Base-by-base conservation (phyloP, 2,329 filamentous ascomycete species). In the Metarhizium robertsii region DNA sequence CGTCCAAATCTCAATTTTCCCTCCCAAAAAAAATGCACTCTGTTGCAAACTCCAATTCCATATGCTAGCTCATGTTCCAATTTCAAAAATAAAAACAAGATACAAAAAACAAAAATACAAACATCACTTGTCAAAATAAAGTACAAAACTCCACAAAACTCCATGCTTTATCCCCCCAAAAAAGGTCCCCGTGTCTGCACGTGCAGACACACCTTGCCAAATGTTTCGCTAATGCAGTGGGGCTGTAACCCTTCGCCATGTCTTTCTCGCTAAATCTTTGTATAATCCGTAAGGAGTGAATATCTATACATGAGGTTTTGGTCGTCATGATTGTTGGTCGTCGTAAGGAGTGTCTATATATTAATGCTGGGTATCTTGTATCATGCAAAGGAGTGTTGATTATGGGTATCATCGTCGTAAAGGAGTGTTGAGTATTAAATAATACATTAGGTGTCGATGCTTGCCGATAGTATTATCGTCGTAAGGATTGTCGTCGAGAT, bases 311-410 rank as follows among this genome's bases (percentile, higher is more conserved):
- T 30, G 45, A 45, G 40, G 34, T 32, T n/a, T 48, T 14, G 20
- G 6, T 30, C 8, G 20, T 30, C 20, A 14, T 30, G 13, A 42
- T n/a, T 32, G 6, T 18, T 55, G 36, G 38, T 36, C 43, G 13
- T 46, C 69, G 67, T 70, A 76, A 75, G 73, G 74, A 77, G 71
- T 69, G 73, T 72, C 64, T 72, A 68, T 72, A 68, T 47, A 64
- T 64, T 64, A 61, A 66, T 65, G 38, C 36, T 50, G 53, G 53
- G 53, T 54, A 54, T 54, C 53, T 34, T 36, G 11, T 34, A 51
- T 14, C n/a, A 50, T 54, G 46, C 29, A 36, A 54, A 54, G 47
- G 53, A 54, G 47, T 50, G 53, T 54, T 34, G 53, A 30, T 20
- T 13, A 16, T 32, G 49, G 53, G 53, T 55, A 55, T 73, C 67